phyloP scores from a whole-genome alignment of 2,329 filamentous ascomycete species.

The Plenodomus tracheiphilus region DNA sequence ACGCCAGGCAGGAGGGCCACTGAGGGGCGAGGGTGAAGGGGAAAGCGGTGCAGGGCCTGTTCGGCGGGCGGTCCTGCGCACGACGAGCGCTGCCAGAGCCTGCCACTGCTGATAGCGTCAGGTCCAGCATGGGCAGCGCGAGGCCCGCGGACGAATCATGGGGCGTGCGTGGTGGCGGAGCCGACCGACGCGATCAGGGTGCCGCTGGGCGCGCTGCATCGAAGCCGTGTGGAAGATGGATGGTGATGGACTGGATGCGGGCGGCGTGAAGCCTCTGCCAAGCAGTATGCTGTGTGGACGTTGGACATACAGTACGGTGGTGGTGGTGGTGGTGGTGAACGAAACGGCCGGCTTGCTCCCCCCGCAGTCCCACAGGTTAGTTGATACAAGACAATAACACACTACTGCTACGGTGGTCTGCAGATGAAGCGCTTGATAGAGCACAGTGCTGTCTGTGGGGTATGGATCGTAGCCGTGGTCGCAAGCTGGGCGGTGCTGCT shows the following conservation, averaged over 20 bases:
- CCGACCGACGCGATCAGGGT: slow-evolving; percentile 37
- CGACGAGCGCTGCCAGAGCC: slow-evolving; percentile 29
- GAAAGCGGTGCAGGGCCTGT: slow-evolving; percentile 25
- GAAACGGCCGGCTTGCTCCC: no score
- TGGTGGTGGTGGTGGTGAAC: no score
- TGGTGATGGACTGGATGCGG: no score
- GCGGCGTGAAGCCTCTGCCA: slow-evolving; percentile 30
- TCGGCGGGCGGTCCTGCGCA: slow-evolving; percentile 29
- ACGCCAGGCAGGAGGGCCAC: slow-evolving; percentile 31
- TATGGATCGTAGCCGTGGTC: no score
- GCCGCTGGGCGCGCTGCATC: slow-evolving; percentile 36
- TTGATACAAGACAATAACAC: no score
- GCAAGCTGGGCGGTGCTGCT: no score
- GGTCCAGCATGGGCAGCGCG: slow-evolving; percentile 21
- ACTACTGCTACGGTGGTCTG: no score
- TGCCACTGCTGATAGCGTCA: slow-evolving; percentile 32
- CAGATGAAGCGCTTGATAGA: no score
- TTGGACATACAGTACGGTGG: neutral
- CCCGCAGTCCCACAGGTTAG: no score
- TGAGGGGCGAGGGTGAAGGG: slow-evolving; percentile 22
- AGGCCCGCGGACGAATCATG: slow-evolving; percentile 25
- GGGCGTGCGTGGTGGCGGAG: slow-evolving; percentile 25
- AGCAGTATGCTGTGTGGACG: slow-evolving; percentile 11
- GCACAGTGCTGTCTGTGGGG: no score
- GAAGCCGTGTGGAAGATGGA: slow-evolving; percentile 42